phyloP scores from a whole-genome alignment of 352 stramenopile genomes.

The Globisporangium solare region DNA sequence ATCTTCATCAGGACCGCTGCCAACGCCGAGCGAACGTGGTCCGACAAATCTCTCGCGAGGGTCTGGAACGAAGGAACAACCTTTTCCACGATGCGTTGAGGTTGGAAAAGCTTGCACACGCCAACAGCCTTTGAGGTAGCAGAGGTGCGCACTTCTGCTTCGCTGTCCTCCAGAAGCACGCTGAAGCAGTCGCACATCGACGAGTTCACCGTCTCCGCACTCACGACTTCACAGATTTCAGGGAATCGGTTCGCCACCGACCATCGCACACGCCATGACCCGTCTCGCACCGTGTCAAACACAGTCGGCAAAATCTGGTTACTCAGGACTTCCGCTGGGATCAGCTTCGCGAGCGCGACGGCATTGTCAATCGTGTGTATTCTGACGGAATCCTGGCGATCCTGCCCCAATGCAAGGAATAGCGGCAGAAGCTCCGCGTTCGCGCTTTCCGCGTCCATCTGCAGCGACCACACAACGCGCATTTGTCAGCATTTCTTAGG shows the following conservation, averaged over 20 bases:
- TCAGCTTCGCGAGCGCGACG: slow-evolving; percentile 89
- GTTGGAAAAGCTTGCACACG: slow-evolving; percentile 49
- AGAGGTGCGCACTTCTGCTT: slow-evolving; percentile 95
- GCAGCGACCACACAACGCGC: neutral
- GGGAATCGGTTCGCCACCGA: slow-evolving; percentile 96
- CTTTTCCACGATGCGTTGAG: slow-evolving; percentile 63
- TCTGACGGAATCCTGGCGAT: slow-evolving; percentile 96
- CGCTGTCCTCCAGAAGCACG: slow-evolving; percentile 94
- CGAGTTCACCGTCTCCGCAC: slow-evolving; percentile 56
- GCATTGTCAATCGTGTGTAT: slow-evolving; percentile 98
- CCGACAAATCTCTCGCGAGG: slow-evolving; percentile 95
- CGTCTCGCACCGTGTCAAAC: slow-evolving; percentile 91
- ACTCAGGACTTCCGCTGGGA: slow-evolving; percentile 61
- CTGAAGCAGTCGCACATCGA: slow-evolving; percentile 88
- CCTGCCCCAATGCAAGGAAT: slow-evolving; percentile 78
- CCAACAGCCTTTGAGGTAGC: slow-evolving; percentile 89
- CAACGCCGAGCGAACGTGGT: slow-evolving; percentile 95
- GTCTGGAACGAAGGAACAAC: slow-evolving; percentile 85
- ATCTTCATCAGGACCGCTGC: slow-evolving; percentile 95
- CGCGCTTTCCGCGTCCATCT: slow-evolving; percentile 63
- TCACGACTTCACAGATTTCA: slow-evolving; percentile 89
- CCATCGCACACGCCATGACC: slow-evolving; percentile 98
- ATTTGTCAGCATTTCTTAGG: neutral
- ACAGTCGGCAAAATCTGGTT: slow-evolving; percentile 88
- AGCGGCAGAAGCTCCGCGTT: slow-evolving; percentile 78